Evolutionary conservation across 2,329 filamentous ascomycete species (phyloP).

Genomic region (Pseudogymnoascus sp.): DNA sequence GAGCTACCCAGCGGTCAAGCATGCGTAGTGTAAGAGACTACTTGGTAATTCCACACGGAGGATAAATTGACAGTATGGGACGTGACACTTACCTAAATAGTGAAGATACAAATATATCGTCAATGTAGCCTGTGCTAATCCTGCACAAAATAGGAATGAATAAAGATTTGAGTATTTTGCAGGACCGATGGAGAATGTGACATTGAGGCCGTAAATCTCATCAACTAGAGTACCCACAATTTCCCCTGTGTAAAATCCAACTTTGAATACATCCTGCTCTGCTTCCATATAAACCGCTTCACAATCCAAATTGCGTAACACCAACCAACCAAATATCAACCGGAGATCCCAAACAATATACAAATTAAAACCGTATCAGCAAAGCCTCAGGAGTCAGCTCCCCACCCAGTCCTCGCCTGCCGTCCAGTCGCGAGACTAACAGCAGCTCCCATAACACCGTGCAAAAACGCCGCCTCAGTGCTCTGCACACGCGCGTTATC

Average conservation of each 20-base stretch:
- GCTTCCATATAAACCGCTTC: neutral
- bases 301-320: neutral
- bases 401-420: neutral
- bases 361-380: neutral
- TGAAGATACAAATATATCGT: neutral
- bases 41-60: too few relatives aligned
- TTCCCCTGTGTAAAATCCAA: neutral
- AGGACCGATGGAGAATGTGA: neutral
- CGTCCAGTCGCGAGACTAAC: neutral
- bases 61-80: neutral
- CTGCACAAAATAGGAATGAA: neutral
- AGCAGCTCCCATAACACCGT: neutral
- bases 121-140: neutral
- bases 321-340: neutral
- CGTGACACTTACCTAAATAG: neutral
- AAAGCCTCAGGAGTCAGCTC: neutral
- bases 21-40: neutral
- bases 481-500: neutral
- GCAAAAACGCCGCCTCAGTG: neutral
- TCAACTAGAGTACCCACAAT: neutral
- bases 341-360: neutral
- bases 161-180: neutral
- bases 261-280: neutral
- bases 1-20: neutral
- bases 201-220: neutral